Evolutionary conservation across 1,284 basidiomycete genomes (phyloP), one percentile per base, ranked within the genome.

Genomic region (Cryptococcus deneoformans): DNA sequence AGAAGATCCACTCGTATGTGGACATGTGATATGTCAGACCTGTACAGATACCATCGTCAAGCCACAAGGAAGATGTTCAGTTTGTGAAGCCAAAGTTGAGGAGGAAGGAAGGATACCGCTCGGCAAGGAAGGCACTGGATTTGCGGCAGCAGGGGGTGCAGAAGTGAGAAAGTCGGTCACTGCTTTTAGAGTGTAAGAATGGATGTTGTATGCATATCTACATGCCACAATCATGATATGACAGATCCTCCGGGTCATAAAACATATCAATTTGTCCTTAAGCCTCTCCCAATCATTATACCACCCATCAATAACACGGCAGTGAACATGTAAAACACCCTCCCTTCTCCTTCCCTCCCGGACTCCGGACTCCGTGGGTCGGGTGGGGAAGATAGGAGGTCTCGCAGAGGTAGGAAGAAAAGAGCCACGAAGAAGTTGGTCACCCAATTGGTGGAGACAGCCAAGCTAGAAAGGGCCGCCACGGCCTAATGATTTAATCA

Each of bases 81-180:
- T 88, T 4, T 96, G 92, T 69, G 91, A 94, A 66, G 82, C 77
- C 14, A 67, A 72, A 59, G 62, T 76, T 11, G 60, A 61, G 24
- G 63, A 62, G 7, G 52, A 54, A 14, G 68, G 74, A 86, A 50
- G 80, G 45, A 79, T 78, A 54, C 67, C 69, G 40, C 65, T 77
- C 16, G 85, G 85, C 65, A 83, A 90, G 61, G 91, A 95, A 84
- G 89, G 90, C 20, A 94, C 91, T 5, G 91, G 91, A 0, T 93
- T 88, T 68, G 90, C 91, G 7, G 89, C 89, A 39, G 91, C 91
- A 20, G 91, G 91, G n/a, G 75, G 91, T 60, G 89, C 91, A n/a
- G 89, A 92, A 75, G 87, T 70, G 29, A 75, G 72, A 54, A 66
- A 65, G 39, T 59, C 62, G 12, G 63, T 62, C 1, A 65, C 72